Conservation (phyloP, 1,139 yeast species). For the Blastobotrys serpentis region DNA sequence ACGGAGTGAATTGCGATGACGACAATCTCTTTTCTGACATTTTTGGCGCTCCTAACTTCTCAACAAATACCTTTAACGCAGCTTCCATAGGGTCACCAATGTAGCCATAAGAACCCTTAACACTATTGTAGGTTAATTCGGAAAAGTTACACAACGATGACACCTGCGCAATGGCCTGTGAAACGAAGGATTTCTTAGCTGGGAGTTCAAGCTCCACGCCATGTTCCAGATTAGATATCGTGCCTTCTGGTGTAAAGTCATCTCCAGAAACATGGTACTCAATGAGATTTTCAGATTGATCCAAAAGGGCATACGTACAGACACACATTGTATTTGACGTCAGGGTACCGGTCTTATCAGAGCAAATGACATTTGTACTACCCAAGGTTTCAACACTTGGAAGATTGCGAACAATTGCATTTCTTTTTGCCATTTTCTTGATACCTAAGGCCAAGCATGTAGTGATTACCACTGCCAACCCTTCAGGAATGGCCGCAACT, state of each 20-base stretch:
- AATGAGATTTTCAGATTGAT: neutral
- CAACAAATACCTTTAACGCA: slow-evolving; percentile 36
- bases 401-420: slow-evolving; percentile 52
- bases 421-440: slow-evolving; percentile 46
- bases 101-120: slow-evolving; percentile 19
- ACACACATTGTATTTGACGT: slow-evolving; percentile 46
- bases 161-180: slow-evolving; percentile 8
- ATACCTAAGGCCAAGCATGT: slow-evolving; percentile 53
- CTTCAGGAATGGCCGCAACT: slow-evolving; percentile 56
- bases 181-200: neutral
- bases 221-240: slow-evolving; percentile 20
- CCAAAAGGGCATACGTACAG: slow-evolving; percentile 4
- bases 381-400: slow-evolving; percentile 49
- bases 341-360: slow-evolving; percentile 72
- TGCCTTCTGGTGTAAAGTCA: slow-evolving; percentile 39
- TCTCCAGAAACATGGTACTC: slow-evolving; percentile 47
- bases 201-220: neutral
- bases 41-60: slow-evolving; percentile 27
- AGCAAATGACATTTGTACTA: slow-evolving; percentile 53
- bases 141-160: slow-evolving; percentile 46
- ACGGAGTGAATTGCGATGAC: slow-evolving; percentile 17
- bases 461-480: slow-evolving; percentile 55
- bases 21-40: slow-evolving; percentile 9
- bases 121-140: slow-evolving; percentile 22
- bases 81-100: slow-evolving; percentile 44